These are phyloP conservation scores for Lunularia cruciata DNA, from an alignment of 225 moss, liverwort and hornwort genomes.

Conservation along the genomic window DNA sequence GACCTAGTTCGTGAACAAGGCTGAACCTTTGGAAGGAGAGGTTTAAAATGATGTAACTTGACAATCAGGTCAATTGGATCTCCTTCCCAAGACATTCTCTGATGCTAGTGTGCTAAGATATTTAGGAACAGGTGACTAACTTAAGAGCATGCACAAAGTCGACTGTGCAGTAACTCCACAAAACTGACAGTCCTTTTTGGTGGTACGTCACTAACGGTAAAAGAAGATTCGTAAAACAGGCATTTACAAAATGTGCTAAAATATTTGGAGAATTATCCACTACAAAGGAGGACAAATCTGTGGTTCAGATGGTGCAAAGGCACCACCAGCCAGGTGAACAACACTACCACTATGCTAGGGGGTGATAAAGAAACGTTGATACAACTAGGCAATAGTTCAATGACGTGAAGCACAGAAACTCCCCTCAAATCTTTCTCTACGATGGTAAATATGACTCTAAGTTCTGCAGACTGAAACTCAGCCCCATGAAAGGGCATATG, in stretches of 20 bases:
- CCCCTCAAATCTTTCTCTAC: slow-evolving; percentile 26
- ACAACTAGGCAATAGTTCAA: slow-evolving; percentile 22
- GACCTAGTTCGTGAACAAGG: not conserved
- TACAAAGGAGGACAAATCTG: slow-evolving; percentile 2
- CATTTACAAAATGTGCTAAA: slow-evolving; percentile 7
- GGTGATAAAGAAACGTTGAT: not conserved
- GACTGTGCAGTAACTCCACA: not conserved
- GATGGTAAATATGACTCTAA: slow-evolving; percentile 20
- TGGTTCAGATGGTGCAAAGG: not conserved
- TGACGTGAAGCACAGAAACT: slow-evolving; percentile 30
- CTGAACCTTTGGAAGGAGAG: not conserved
- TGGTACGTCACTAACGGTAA: not conserved
- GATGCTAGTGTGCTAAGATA: not conserved
- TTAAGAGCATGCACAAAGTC: not conserved
- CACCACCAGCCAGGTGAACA: slow-evolving; percentile 13
- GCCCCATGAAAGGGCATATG: slow-evolving; percentile 19
- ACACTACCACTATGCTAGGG: not conserved
- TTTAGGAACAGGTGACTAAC: not conserved
- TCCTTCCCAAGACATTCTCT: no score
- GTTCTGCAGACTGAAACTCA: slow-evolving; percentile 32
- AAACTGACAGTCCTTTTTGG: slow-evolving; percentile 4
- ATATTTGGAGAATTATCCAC: slow-evolving; percentile 4
- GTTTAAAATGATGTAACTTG: not conserved
- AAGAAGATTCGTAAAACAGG: not conserved
- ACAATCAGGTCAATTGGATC: not conserved